These are phyloP conservation scores for Desmodesmus armatus DNA, from an alignment of 139 green algal genomes.

Conservation along the genomic window DNA sequence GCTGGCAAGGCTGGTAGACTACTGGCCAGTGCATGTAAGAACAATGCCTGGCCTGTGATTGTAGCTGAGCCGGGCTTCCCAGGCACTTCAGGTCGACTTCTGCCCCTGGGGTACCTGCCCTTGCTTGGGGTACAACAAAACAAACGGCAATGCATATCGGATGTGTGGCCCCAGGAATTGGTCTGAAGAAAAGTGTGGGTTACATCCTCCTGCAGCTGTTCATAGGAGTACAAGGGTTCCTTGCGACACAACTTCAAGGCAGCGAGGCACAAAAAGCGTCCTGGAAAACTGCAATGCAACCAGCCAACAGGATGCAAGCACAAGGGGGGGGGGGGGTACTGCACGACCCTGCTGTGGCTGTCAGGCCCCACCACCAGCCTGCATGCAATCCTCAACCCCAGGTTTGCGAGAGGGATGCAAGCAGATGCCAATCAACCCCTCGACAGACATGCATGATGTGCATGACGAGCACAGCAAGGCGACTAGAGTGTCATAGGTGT, in stretches of 20 bases:
- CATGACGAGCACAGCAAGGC: background rate
- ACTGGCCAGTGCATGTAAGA: no score
- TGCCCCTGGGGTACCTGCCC: background rate
- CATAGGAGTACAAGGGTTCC: background rate
- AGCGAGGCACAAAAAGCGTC: no score
- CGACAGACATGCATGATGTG: background rate
- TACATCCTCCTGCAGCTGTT: background rate
- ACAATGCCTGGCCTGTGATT: no score
- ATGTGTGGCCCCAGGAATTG: background rate
- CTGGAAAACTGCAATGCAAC: background rate
- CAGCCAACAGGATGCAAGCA: background rate
- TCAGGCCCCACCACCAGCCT: background rate
- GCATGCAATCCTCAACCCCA: background rate
- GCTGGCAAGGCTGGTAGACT: no score
- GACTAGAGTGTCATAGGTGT: background rate
- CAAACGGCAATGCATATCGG: background rate
- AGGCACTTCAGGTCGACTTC: no score
- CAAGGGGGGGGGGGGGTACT: background rate
- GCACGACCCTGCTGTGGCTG: background rate
- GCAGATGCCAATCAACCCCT: background rate
- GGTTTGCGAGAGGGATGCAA: background rate
- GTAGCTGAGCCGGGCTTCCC: no score
- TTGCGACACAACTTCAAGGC: background rate
- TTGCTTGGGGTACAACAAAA: background rate
- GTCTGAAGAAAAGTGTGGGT: background rate